phyloP scores from a whole-genome alignment of 495 filamentous ascomycete genomes.

The Symbiotaphrina buchneri region DNA sequence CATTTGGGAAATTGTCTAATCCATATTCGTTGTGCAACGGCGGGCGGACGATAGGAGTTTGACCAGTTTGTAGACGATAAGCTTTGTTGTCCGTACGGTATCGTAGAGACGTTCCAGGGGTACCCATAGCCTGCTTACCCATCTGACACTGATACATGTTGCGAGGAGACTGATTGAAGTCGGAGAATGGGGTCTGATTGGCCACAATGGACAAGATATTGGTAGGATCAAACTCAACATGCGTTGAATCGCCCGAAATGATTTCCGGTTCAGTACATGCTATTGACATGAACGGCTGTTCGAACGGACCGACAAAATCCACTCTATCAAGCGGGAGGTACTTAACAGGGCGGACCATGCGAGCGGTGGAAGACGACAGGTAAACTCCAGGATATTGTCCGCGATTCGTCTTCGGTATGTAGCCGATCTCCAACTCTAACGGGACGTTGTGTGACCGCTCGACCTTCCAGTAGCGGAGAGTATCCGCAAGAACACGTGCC shows the following conservation, averaged over 20 bases:
- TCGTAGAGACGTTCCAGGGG: conserved; percentile 63
- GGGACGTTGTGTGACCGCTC: conserved; percentile 71
- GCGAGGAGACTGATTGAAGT: conserved; percentile 95
- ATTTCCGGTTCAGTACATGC: conserved; percentile 70
- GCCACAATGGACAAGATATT: conserved; percentile 95
- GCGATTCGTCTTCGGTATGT: conserved; percentile 62
- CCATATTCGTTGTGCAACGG: conserved; percentile 90
- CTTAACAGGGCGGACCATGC: conserved; percentile 83
- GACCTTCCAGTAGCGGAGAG: conserved; percentile 87
- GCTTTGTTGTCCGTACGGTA: conserved; percentile 94
- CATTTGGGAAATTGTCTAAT: conserved; percentile 95
- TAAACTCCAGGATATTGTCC: conserved; percentile 93
- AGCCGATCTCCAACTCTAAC: conserved; percentile 69
- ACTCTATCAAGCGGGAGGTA: conserved; percentile 66
- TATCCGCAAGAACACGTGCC: conserved; percentile 57
- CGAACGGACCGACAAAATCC: conserved; percentile 78
- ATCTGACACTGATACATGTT: conserved; percentile 99
- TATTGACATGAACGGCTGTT: conserved; percentile 97
- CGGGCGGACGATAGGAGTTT: conserved; percentile 82
- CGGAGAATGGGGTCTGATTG: conserved; percentile 97
- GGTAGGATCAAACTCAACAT: conserved; percentile 87
- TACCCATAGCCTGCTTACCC: conserved; percentile 99
- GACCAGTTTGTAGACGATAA: conserved; percentile 85
- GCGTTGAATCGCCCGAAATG: conserved; percentile 65
- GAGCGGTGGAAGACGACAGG: conserved; percentile 62